A percentile compares a stretch with the other conserved stretches of the same genome.
Conservation (phyloP, 768 basidiomycete species). For the Tricholoma hemisulphureum region DNA sequence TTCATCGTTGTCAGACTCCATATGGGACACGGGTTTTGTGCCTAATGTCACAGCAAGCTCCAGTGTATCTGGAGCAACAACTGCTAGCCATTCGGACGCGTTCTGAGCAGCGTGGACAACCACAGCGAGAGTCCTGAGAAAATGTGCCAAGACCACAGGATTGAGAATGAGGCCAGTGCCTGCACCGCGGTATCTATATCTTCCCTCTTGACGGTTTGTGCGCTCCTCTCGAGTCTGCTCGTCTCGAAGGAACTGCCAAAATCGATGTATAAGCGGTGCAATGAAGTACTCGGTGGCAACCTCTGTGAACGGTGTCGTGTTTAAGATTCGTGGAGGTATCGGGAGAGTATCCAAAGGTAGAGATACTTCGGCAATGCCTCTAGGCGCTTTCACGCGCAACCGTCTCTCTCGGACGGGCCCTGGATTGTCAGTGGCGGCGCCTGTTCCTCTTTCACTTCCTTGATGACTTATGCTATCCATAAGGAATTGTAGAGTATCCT, state of each 20-base stretch:
- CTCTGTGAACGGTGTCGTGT: conserved; percentile 50
- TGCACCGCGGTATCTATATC: conserved; percentile 62
- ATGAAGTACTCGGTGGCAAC: conserved; percentile 89
- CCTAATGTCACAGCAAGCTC: conserved; percentile 84
- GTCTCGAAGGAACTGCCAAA: conserved; percentile 92
- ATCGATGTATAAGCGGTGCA: conserved; percentile 86
- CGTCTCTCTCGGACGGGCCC: conserved; percentile 71
- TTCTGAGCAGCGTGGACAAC: conserved; percentile 82
- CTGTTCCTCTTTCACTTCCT: conserved; percentile 62
- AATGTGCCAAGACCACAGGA: conserved; percentile 71
- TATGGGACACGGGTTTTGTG: conserved; percentile 54
- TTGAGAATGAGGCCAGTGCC: conserved; percentile 84
- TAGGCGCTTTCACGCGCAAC: conserved; percentile 57
- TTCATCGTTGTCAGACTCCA: conserved; percentile 33
- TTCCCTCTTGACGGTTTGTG: conserved; percentile 52
- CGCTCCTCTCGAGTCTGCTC: conserved; percentile 75
- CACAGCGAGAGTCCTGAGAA: conserved; percentile 72
- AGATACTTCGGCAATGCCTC: conserved; percentile 45
- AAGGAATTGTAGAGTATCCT: conserved; percentile 50
- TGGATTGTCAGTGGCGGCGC: conserved; percentile 54
- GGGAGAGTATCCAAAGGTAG: conserved; percentile 4
- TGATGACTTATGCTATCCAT: conserved; percentile 60
- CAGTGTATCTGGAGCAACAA: conserved; percentile 78
- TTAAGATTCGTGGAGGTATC: conserved; percentile 7
- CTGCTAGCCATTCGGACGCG: conserved; percentile 74